Conservation (phyloP, 23 red algal species). For the Gracilaria vermiculophylla region DNA sequence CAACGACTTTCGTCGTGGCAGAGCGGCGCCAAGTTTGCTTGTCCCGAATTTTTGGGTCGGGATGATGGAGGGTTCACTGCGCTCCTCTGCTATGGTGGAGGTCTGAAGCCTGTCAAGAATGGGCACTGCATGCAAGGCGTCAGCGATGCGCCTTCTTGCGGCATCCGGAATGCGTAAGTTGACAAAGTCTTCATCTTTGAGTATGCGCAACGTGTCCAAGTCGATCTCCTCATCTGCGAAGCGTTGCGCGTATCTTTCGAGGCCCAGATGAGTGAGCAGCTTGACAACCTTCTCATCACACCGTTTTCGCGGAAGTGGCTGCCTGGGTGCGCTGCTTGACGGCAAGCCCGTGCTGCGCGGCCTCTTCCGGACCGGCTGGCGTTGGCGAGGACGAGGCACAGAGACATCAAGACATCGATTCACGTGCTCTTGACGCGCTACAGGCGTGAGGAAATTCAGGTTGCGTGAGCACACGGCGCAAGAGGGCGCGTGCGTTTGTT, state of each 20-base stretch:
- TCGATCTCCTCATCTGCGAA: constrained; percentile 70
- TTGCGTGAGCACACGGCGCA: constrained; percentile 43
- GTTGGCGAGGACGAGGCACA: neutral
- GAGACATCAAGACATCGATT: constrained; percentile 57
- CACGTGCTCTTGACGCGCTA: constrained; percentile 52
- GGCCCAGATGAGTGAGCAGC: neutral
- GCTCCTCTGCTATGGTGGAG: neutral
- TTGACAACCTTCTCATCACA: neutral
- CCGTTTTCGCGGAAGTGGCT: neutral
- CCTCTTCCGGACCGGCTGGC: neutral
- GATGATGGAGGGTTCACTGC: neutral
- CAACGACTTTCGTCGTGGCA: neutral
- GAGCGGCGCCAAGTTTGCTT: neutral
- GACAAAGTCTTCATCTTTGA: constrained; percentile 34
- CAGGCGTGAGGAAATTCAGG: constrained; percentile 13
- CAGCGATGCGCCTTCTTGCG: constrained; percentile 48
- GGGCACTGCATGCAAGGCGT: constrained; percentile 61
- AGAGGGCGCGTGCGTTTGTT: neutral
- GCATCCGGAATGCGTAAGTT: constrained; percentile 53
- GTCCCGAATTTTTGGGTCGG: constrained; percentile 14
- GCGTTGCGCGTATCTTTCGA: constrained; percentile 23
- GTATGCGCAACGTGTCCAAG: constrained; percentile 45
- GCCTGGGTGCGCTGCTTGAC: neutral
- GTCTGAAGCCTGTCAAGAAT: constrained; percentile 12
- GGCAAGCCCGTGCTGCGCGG: neutral